Evolutionary conservation across 805 yeast genomes (phyloP), one percentile per base, ranked within the genome.

Genomic region (Starmerella roubikii): DNA sequence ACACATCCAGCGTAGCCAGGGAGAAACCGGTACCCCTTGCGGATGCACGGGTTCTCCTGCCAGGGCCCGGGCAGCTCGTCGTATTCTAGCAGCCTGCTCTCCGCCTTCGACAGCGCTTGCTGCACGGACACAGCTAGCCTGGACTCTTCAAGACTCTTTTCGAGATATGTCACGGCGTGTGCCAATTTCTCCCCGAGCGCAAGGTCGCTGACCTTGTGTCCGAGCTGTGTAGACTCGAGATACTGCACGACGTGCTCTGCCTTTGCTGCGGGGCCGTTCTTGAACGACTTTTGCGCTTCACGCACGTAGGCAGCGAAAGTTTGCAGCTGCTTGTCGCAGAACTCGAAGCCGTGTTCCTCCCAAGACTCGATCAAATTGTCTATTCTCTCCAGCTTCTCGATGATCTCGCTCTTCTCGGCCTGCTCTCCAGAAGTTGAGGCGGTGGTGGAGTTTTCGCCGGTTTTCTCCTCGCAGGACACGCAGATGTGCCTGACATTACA

Each of bases 41-140:
- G 65, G 42, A 91, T 82, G 57, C 71, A 85, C 42, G 84, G 76
- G 60, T 91, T 88, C 59, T 86, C 96, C 53, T 93, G 71, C 94
- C 95, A 88, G 34, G 80, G 83, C 49, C 78, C 72, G 2, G 98
- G 98, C 31, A 88, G 64, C 57, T 88, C 93, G 54, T 81, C 83
- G 57, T 78, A 82, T 48, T 83, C 84, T 30, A 88, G 60, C 40
- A 75, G 68, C 32, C 77, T 48, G 16, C 52, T 46, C 25, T 49
- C 46, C 17, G 66, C 58, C 31, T 38, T 22, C 16, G 40, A 23
- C 7, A 54, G 35, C 3, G 57, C 54, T 5, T 40, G 38, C 39
- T 53, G 55, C 12, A 54, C 34, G 5, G 49, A 34, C 37, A 34
- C 39, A 8, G 45, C 39, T n/a, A 50, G 41, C 37, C 54, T 53